Evolutionary conservation across 2,329 filamentous ascomycete species (phyloP).

Genomic region (Xylaria sp.): DNA sequence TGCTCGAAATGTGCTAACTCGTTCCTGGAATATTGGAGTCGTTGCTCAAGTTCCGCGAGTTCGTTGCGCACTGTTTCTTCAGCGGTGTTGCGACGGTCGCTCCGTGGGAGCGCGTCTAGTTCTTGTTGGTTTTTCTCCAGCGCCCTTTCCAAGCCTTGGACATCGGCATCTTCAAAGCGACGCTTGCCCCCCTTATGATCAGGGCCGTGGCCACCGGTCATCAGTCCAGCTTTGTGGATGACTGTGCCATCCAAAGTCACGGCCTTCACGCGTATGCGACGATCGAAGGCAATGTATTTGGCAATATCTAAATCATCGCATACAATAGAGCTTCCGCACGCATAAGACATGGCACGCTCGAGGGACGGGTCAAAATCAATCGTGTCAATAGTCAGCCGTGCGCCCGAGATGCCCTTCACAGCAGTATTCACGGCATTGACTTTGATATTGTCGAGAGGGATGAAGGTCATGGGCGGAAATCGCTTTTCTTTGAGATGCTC

Average conservation of each 20-base stretch:
- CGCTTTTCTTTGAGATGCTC: slow-evolving; percentile 92
- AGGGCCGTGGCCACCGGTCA: slow-evolving; percentile 91
- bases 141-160: slow-evolving; percentile 83
- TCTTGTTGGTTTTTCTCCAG: slow-evolving; percentile 81
- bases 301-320: slow-evolving; percentile 89
- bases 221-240: slow-evolving; percentile 94
- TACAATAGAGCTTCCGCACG: slow-evolving; percentile 93
- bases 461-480: slow-evolving; percentile 88
- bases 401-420: slow-evolving; percentile 86
- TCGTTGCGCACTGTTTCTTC: slow-evolving; percentile 87
- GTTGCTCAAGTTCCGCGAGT: slow-evolving; percentile 80
- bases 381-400: slow-evolving; percentile 91
- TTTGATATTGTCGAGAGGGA: slow-evolving; percentile 96
- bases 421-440: slow-evolving; percentile 90
- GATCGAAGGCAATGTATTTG: slow-evolving; percentile 88
- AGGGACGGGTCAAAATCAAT: slow-evolving; percentile 91
- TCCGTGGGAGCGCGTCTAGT: slow-evolving; percentile 81
- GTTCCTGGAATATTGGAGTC: slow-evolving; percentile 74
- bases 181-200: slow-evolving; percentile 79
- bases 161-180: slow-evolving; percentile 88
- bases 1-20: slow-evolving; percentile 82
- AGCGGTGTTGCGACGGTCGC: slow-evolving; percentile 76
- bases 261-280: slow-evolving; percentile 87
- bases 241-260: slow-evolving; percentile 95
- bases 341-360: slow-evolving; percentile 92